Conservation (phyloP, 805 yeast species). For the Metschnikowia gelsemii region DNA sequence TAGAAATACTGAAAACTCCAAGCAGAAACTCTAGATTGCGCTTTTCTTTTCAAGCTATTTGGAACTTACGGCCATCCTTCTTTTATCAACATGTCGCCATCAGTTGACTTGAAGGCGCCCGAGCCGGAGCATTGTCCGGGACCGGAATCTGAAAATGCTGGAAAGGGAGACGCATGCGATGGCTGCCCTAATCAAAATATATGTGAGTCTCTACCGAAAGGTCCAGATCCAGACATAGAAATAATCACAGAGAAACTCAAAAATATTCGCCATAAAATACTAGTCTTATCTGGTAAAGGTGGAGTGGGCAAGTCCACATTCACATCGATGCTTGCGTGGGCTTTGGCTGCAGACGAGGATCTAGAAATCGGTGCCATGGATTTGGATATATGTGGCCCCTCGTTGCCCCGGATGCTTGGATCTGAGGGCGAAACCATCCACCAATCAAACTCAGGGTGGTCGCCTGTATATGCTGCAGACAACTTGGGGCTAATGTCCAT, state of each 20-base stretch:
- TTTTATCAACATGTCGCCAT: conserved; percentile 6
- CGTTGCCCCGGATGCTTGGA: conserved; percentile 92
- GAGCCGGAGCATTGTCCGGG: conserved; percentile 99
- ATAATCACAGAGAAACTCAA: conserved; percentile 65
- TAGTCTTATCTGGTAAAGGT: conserved; percentile 81
- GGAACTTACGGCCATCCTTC: too few relatives aligned
- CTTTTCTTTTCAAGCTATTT: too few relatives aligned
- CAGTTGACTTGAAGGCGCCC: conserved; percentile 49
- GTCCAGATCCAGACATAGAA: conserved; percentile 93
- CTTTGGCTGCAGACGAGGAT: conserved; percentile 74
- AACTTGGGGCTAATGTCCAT: conserved; percentile 95
- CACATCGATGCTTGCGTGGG: conserved; percentile 96
- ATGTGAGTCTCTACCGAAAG: conserved; percentile 85
- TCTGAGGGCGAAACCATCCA: conserved; percentile 84
- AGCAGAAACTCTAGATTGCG: too few relatives aligned
- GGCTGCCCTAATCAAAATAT: conserved; percentile 94
- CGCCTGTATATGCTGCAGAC: conserved; percentile 94
- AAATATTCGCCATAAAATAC: conserved; percentile 70
- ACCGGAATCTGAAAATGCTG: conserved; percentile 91
- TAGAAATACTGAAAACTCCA: too few relatives aligned
- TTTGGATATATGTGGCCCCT: conserved; percentile 96
- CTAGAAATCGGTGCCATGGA: conserved; percentile 96
- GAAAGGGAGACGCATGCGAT: conserved; percentile 87
- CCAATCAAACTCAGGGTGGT: conserved; percentile 90
- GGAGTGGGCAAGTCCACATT: conserved; percentile 98